Evolutionary conservation across 305 asterid species (phyloP), one percentile per base, ranked within the genome.

Genomic region (Lippia alba): DNA sequence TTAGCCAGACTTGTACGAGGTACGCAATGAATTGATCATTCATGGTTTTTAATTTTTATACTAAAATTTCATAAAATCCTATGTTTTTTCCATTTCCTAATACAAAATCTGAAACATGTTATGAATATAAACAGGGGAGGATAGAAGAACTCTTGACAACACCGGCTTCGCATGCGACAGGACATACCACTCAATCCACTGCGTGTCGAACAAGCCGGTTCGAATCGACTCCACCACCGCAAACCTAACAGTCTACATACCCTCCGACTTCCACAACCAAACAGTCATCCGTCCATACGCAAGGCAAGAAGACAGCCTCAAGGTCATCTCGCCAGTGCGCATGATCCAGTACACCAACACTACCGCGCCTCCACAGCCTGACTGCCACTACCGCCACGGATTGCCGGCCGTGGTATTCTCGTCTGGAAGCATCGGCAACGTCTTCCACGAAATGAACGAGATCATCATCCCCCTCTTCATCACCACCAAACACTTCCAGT

Each of bases 331-430:
- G 3, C 83, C 85, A 0, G 86, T 85, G 44, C 73, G 46, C 9
- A 67, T 85, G 16, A 0, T 76, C 41, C 80, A 44, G 8, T 65
- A 74, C 39, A 15, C 36, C 17, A 80, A 72, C 72, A n/a, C 74
- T 51, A 58, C 80, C 0, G 15, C 51, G 0, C 81, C 82, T 8
- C 88, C 84, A 33, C 54, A 53, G 36, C 30, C 30, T 24, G 30
- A 24, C 30, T 89, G 96, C 75, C 62, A 51, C 2, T 57, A 55
- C 78, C 15, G 16, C 61, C 94, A 87, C 82, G 9, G 39, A 41
- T 50, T 75, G 67, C 96, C 96, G 0, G 93, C 92, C 2, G 87
- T 86, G 62, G 62, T 89, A n/a, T 89, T 89, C 81, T 89, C 93
- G 55, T 78, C 93, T 8, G 91, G 89, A 18, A 77, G 80, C 78